Base-by-base conservation (phyloP, 2,329 filamentous ascomycete genomes). In the Stagonosporopsis cucurbitacearum region DNA sequence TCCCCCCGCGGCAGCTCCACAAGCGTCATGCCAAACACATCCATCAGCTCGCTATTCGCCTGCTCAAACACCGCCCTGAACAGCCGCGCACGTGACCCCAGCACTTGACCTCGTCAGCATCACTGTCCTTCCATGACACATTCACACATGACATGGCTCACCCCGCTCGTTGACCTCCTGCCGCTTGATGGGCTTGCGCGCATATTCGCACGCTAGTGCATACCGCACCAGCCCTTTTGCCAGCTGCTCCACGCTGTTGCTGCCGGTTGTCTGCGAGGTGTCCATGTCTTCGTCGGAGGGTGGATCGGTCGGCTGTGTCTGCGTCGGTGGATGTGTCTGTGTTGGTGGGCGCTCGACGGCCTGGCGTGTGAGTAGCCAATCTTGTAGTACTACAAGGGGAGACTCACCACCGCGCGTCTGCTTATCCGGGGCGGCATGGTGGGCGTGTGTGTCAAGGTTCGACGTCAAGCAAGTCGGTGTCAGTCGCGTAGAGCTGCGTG, bases 21-120 rank as follows among this genome's bases (percentile, higher is more conserved):
- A 82, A 99, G 84, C 73, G 93, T 84, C 92, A 98, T 96, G n/a
- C 95, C 95, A 76, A 96, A 98, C 1, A 88, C 83, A 2, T 79
- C 78, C 43, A 82, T 80, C 33, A 99, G 79, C 63, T 90, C 84
- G 30, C 80, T 76, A 73, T 99, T 94, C 37, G 94, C 91, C 36
- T 84, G 80, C 0, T 85, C 84, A 68, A 96, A 97, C 3, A 97
- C 86, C 12, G 78, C 74, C 71, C 87, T 92, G 74, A 97, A 98
- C 32, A 86, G 80, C 28, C 88, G 82, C 6, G 86, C 84, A 41
- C 87, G 82, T 17, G 83, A 79, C 0, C 89, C 90, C 9, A 96
- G 85, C 0, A 96, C 91, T 76, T n/a, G n/a, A 51, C 5, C 2
- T 1, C 11, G 15, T 65, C 17, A 67, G 65, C 20, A 1, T 8